Percentiles rank a stretch among this genome's conserved stretches.
These are phyloP conservation scores for Neofusicoccum kwambonambiense DNA, from an alignment of 2,329 filamentous ascomycete species.

Conservation along the genomic window DNA sequence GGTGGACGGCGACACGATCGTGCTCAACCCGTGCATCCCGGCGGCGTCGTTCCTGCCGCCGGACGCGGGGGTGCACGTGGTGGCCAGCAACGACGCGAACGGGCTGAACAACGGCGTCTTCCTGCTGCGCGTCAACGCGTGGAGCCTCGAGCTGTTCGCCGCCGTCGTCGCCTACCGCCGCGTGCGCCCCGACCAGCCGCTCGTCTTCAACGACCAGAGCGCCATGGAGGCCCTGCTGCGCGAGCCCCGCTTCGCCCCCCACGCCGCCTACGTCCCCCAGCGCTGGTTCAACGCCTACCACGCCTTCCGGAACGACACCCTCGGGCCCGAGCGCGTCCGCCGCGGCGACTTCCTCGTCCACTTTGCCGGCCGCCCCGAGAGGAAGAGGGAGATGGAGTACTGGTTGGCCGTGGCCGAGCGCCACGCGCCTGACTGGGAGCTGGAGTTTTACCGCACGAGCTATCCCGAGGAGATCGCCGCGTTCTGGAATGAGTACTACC, in stretches of 20 bases:
- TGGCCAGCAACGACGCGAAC: constrained; percentile 41
- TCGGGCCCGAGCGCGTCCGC: constrained; percentile 31
- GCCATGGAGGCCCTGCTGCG: constrained; percentile 42
- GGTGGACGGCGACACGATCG: constrained; percentile 7
- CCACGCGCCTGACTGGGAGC: constrained; percentile 40
- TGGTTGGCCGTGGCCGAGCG: constrained; percentile 40
- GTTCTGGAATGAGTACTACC: constrained; percentile 6
- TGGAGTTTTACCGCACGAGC: constrained; percentile 36
- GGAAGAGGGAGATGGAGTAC: constrained; percentile 35
- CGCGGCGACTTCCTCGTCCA: constrained; percentile 46
- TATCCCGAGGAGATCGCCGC: constrained; percentile 34
- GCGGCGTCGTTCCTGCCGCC: neutral
- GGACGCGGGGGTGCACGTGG: constrained; percentile 19
- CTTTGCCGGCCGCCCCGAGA: constrained; percentile 39
- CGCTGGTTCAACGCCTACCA: constrained; percentile 48
- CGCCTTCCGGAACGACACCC: constrained; percentile 38
- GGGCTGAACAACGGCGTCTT: constrained; percentile 48
- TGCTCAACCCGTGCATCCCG: constrained; percentile 9
- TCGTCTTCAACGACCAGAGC: constrained; percentile 41
- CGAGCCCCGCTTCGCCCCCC: constrained; percentile 32
- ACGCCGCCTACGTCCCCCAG: constrained; percentile 39
- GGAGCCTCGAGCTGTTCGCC: constrained; percentile 41
- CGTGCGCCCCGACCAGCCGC: constrained; percentile 36
- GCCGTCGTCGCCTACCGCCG: constrained; percentile 40
- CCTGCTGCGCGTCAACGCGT: constrained; percentile 39